These are phyloP conservation scores for Picea sitchensis DNA, from an alignment of 75 land plant genomes.

Conservation along the genomic window DNA sequence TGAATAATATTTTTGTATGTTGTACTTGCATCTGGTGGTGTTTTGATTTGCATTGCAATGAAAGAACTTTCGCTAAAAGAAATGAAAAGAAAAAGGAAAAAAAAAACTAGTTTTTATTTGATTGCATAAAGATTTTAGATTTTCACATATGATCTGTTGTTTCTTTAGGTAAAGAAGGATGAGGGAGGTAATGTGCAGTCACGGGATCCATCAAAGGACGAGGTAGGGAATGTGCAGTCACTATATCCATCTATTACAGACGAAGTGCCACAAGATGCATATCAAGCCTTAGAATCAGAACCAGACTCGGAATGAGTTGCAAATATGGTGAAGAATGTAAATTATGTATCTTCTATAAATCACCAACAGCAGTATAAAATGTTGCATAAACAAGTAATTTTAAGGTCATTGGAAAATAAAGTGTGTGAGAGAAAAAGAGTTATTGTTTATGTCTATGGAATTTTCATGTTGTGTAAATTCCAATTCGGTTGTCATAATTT, in stretches of 20 bases:
- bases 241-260: not conserved
- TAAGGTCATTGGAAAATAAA: not conserved
- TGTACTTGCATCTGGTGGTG: not conserved
- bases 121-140: not conserved
- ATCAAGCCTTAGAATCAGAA: slow-evolving; percentile 3
- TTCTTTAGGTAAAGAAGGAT: not conserved
- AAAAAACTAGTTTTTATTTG: not conserved
- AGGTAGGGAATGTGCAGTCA: not conserved
- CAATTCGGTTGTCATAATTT: not conserved
- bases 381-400: not conserved
- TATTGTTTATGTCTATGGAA: not conserved
- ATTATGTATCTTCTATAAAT: not conserved
- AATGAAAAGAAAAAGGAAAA: not conserved
- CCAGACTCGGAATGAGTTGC: not conserved
- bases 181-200: not conserved
- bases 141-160: not conserved
- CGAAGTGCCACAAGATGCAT: slow-evolving; percentile 4
- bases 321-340: not conserved
- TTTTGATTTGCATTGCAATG: not conserved
- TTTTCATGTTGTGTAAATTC: not conserved
- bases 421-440: not conserved
- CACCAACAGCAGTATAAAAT: too few species aligned
- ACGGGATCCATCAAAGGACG: not conserved
- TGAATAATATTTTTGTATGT: not conserved
- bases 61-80: not conserved